Conservation (phyloP, 2,329 filamentous ascomycete species). For the Aspergillus niger region DNA sequence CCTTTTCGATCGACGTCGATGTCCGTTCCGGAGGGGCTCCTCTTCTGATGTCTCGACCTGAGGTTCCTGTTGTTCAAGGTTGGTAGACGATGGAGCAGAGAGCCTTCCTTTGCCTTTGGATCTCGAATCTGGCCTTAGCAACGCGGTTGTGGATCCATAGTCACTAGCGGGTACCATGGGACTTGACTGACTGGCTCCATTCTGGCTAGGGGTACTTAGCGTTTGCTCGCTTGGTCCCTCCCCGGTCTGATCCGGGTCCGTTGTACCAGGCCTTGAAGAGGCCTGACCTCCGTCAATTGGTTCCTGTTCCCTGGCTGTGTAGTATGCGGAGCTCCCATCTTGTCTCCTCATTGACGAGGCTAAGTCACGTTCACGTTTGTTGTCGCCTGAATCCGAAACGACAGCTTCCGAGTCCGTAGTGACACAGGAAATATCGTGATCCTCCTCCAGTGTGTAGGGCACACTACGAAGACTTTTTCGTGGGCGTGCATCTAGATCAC, state of each 20-base stretch:
- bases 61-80: slow-evolving; percentile 38
- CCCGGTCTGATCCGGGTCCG: slow-evolving; percentile 7
- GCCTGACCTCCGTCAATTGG: slow-evolving; percentile 20
- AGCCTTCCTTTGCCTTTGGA: slow-evolving; percentile 26
- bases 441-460: slow-evolving; percentile 25
- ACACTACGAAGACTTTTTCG: slow-evolving; percentile 25
- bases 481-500: slow-evolving; percentile 7
- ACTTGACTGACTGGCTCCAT: slow-evolving; percentile 25
- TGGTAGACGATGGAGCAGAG: slow-evolving; percentile 17
- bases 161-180: slow-evolving; percentile 31
- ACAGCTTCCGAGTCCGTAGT: slow-evolving; percentile 8
- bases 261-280: slow-evolving; percentile 17
- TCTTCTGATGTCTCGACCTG: slow-evolving; percentile 28
- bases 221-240: slow-evolving; percentile 16
- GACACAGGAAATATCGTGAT: slow-evolving; percentile 12
- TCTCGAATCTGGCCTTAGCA: slow-evolving; percentile 29
- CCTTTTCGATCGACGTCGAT: slow-evolving; percentile 16
- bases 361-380: neutral
- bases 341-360: slow-evolving; percentile 16
- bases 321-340: slow-evolving; percentile 32
- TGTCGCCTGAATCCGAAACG: slow-evolving; percentile 13
- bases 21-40: slow-evolving; percentile 9
- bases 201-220: slow-evolving; percentile 20
- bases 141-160: slow-evolving; percentile 35
- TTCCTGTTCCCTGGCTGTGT: slow-evolving; percentile 33